phyloP scores from a whole-genome alignment of 2,329 filamentous ascomycete genomes.

The Microcera coccophila region DNA sequence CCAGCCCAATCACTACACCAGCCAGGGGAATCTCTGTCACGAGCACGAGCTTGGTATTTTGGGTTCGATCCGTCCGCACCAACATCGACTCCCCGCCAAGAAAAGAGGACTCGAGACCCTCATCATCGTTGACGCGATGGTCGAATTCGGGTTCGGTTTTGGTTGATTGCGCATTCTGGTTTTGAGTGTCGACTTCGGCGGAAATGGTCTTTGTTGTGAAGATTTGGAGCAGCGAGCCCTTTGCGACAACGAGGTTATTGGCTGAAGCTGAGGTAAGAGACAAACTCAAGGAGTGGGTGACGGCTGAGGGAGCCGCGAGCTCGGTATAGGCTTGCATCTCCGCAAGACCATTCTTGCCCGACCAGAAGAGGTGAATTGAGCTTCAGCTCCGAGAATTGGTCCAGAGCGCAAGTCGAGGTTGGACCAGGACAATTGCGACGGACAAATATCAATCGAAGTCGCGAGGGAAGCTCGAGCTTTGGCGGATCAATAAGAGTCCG shows the following conservation, averaged over 20 bases:
- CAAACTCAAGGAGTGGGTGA: constrained; percentile 79
- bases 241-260: constrained; percentile 85
- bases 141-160: constrained; percentile 48
- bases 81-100: constrained; percentile 60
- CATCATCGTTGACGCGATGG: constrained; percentile 54
- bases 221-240: constrained; percentile 88
- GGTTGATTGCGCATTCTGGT: constrained; percentile 32
- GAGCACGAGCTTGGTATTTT: constrained; percentile 74
- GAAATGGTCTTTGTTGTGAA: constrained; percentile 69
- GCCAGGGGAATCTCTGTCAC: constrained; percentile 79
- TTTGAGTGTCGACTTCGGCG: constrained; percentile 55
- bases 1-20: constrained; percentile 80
- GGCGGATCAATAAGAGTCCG: constrained; percentile 10
- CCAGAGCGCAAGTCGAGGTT: neutral
- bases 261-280: constrained; percentile 72
- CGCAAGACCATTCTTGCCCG: constrained; percentile 35
- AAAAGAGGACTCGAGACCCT: constrained; percentile 63
- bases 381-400: constrained; percentile 3
- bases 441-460: constrained; percentile 5
- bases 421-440: neutral
- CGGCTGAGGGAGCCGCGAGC: constrained; percentile 87
- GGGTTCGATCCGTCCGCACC: constrained; percentile 58
- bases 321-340: constrained; percentile 97
- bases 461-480: constrained; percentile 10
- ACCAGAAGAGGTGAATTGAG: constrained; percentile 15